Evolutionary conservation across 805 yeast species (phyloP).

Genomic region (Cyberlindnera veronae): DNA sequence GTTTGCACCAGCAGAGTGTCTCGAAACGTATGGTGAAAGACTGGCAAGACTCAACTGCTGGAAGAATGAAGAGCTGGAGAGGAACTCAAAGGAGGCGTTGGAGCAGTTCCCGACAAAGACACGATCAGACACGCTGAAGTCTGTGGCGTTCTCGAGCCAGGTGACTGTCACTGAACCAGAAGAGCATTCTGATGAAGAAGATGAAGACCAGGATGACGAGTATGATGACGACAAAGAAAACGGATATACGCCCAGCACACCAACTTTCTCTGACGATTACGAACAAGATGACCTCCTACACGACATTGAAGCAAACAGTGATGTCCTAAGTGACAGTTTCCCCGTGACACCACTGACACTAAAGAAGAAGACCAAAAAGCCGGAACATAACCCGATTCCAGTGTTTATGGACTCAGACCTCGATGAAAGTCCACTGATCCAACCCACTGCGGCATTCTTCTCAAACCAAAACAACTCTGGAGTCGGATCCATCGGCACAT

Average conservation of each 20-base stretch:
- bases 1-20: constrained; percentile 93
- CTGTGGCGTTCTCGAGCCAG: constrained; percentile 22
- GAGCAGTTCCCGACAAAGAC: constrained; percentile 6
- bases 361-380: constrained; percentile 14
- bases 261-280: no score
- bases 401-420: constrained; percentile 21
- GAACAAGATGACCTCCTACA: constrained; percentile 14
- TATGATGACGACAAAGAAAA: constrained; percentile 21
- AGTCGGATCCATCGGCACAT: constrained; percentile 44
- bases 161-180: constrained; percentile 17
- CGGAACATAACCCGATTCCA: neutral
- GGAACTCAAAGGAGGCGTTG: constrained; percentile 14
- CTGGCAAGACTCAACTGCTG: constrained; percentile 89
- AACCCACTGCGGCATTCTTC: constrained; percentile 30
- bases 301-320: constrained; percentile 19
- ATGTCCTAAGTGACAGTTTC: constrained; percentile 19
- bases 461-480: constrained; percentile 30
- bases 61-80: constrained; percentile 67
- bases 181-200: neutral
- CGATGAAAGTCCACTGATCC: constrained; percentile 25
- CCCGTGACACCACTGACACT: constrained; percentile 24
- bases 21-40: constrained; percentile 89
- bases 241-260: no score
- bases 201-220: constrained; percentile 15
- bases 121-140: constrained; percentile 9